phyloP scores from a whole-genome alignment of 208 protist genomes.

The Leishmania arabica region DNA sequence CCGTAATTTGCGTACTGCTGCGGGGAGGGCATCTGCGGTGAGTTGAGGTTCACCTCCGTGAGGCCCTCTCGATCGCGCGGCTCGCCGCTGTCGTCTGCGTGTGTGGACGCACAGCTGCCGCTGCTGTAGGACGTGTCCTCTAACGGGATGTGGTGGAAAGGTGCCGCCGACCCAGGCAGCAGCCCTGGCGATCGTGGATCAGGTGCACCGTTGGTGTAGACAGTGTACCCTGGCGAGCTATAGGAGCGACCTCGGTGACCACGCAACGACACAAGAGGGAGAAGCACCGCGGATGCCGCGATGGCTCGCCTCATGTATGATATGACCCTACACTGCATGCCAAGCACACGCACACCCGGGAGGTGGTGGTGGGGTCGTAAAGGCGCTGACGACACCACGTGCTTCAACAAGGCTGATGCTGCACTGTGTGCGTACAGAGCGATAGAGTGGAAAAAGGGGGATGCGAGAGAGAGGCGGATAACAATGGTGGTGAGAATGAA shows the following conservation, averaged over 20 bases:
- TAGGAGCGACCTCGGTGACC: background rate
- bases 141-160: background rate
- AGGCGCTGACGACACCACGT: background rate
- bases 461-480: background rate
- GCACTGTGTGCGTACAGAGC: background rate
- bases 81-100: background rate
- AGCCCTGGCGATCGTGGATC: background rate
- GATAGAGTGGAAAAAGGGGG: background rate
- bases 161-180: background rate
- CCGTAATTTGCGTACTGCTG: constrained; percentile 41
- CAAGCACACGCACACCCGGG: background rate
- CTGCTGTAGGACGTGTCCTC: background rate
- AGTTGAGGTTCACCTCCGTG: background rate
- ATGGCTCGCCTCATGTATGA: background rate
- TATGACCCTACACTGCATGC: background rate
- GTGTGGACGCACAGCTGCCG: background rate
- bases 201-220: background rate
- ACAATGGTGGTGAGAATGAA: background rate
- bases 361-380: background rate
- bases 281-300: background rate
- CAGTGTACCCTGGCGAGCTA: background rate
- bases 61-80: background rate
- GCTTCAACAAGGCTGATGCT: background rate
- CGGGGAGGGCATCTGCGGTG: constrained; percentile 24
- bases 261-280: background rate